Conservation (phyloP, 1,284 basidiomycete species). For the Boletellus deceptivus region DNA sequence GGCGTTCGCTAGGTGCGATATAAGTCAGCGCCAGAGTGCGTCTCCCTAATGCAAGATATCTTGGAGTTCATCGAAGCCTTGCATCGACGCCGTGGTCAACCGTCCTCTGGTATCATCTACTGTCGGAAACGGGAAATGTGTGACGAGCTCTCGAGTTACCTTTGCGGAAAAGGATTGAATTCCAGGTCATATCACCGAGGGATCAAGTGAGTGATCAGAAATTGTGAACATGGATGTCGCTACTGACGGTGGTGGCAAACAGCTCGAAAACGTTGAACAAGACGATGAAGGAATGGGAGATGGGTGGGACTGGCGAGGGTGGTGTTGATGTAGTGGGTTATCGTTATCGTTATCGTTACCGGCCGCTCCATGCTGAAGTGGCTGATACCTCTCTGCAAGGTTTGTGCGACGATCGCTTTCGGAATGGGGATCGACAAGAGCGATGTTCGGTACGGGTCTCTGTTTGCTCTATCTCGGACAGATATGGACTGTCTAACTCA, state of each 20-base stretch:
- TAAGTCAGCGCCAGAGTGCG: conserved; percentile 46
- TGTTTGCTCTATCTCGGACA: conserved; percentile 1
- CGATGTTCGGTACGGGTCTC: conserved; percentile 61
- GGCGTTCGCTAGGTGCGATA: conserved; percentile 54
- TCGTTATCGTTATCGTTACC: conserved; percentile 20
- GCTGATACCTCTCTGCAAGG: conserved; percentile 36
- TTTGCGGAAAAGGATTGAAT: conserved; percentile 64
- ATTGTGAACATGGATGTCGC: background rate
- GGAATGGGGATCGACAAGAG: conserved; percentile 89
- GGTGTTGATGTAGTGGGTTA: conserved; percentile 59
- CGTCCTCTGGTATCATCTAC: conserved; percentile 80
- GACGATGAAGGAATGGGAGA: conserved; percentile 65
- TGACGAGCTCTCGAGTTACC: conserved; percentile 60
- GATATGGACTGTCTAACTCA: conserved; percentile 24
- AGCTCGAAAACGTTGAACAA: conserved; percentile 53
- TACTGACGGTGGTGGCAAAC: background rate
- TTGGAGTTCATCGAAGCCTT: conserved; percentile 63
- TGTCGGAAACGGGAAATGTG: conserved; percentile 69
- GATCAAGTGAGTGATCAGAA: conserved; percentile 40
- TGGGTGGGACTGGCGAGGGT: conserved; percentile 46
- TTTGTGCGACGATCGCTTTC: conserved; percentile 75
- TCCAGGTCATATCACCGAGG: conserved; percentile 77
- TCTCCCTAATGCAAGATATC: conserved; percentile 61
- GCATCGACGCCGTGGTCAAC: conserved; percentile 52
- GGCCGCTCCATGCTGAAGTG: background rate